Evolutionary conservation across 2,329 filamentous ascomycete genomes (phyloP), one percentile per base, ranked within the genome.

Genomic region (Fusarium verrucosum): DNA sequence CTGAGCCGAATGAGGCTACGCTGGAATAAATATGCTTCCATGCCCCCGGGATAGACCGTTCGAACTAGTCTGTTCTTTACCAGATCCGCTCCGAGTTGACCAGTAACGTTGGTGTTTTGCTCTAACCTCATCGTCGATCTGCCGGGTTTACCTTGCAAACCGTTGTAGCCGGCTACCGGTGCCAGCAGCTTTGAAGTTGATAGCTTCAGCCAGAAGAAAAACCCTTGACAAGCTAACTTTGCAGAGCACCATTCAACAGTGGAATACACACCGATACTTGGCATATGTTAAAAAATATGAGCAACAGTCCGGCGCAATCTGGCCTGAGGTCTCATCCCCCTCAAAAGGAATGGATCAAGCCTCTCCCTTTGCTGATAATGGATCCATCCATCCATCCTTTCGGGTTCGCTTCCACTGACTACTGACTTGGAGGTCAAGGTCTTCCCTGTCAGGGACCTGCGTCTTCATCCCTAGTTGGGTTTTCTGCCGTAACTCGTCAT

Each of bases 81-180:
- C 51, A 51, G 62, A 64, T 51, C 50, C 45, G 33, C 43, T 42
- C n/a, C 28, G 28, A 30, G 26, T 32, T 38, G 42, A 26, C 58
- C 46, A 59, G 63, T 66, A 22, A 60, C 14, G 53, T 50, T 22
- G n/a, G n/a, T n/a, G 30, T 66, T 45, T 10, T 56, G 44, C 26
- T 52, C 43, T 44, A 44, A 63, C 43, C 46, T 52, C 64, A 66
- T 67, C 64, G 63, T 65, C 58, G 64, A 66, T 66, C 64, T 67
- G 50, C 63, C 63, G 63, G 42, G 30, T 30, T 64, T 47, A 44
- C 30, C 49, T 44, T 36, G 41, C 36, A 40, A 42, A 22, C 32
- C 11, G 20, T 41, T 16, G 45, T 41, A 56, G 52, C 50, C 47
- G 50, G 43, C 36, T 43, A 32, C 47, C 47, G 56, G 49, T 40